Evolutionary conservation across 805 yeast species (phyloP), one percentile per base, ranked within the genome.

Genomic region (Candida andamanensis): DNA sequence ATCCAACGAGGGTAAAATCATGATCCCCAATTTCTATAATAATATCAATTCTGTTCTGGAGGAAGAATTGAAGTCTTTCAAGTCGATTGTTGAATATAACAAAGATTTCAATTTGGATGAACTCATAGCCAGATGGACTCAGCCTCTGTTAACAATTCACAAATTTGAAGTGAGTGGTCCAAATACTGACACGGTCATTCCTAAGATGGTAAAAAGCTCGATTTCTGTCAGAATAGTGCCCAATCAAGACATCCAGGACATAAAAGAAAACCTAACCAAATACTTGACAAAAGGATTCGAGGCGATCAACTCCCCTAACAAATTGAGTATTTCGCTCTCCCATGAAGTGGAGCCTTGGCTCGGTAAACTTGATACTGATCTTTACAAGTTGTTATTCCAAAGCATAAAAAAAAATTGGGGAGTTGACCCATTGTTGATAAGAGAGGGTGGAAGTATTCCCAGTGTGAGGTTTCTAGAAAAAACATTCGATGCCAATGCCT

Each of bases 391-490:
- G 6, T 61, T 92, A 21, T 67, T 70, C 33, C 61, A 74, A 15
- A 85, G 83, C 30, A 64, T 90, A 19, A 58, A 63, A 25, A 54
- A 63, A 4, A 84, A 78, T 34, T 90, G 98, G 98, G 76, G 74
- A 0, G 46, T 48, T 1, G 85, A 83, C 33, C 97, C 97, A 2
- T 60, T 90, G 25, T 80, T 78, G 39, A 85, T 92, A 19, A 74
- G 97, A 43, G 98, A 92, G 61, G 98, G 98, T 39, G 98, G 98
- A 0, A 85, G 97, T 0, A 87, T 90, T 53, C 97, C 98, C 2
- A 80, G 90, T 8, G 78, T 92, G 6, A 61, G 96, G 41, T 82
- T 81, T 39, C 60, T 90, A 42, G 98, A 90, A 47, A 84, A 84
- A 54, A 64, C 72, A 9, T 84, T 90, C 44, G 57, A 69, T 32